Conservation (phyloP, 805 yeast genomes). For the Starmerella bombi region DNA sequence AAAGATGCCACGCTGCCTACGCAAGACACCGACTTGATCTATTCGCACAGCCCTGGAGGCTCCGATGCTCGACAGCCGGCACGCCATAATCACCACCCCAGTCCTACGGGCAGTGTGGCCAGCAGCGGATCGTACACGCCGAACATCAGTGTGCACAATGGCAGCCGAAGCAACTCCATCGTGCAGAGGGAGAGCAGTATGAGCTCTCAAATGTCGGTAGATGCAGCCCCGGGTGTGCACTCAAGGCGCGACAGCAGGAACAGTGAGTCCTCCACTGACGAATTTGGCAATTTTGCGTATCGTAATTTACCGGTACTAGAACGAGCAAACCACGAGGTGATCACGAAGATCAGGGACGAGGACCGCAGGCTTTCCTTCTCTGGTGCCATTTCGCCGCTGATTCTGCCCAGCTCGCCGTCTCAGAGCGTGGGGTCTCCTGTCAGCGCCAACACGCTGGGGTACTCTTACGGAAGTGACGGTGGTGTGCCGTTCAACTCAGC, state of each 20-base stretch:
- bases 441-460: neutral
- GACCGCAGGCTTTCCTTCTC: conserved; percentile 34
- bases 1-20: conserved; percentile 23
- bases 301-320: conserved; percentile 82
- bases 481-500: neutral
- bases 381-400: conserved; percentile 23
- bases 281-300: conserved; percentile 88
- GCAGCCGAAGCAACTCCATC: neutral
- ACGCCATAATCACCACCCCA: too few relatives aligned
- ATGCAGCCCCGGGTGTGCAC: neutral
- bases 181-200: neutral
- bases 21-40: conserved; percentile 13
- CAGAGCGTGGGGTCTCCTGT: conserved; percentile 4
- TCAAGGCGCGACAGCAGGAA: conserved; percentile 9
- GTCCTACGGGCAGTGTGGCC: neutral
- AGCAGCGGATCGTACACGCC: neutral
- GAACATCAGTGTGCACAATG: neutral
- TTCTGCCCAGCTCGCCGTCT: conserved; percentile 21
- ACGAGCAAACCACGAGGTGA: conserved; percentile 85
- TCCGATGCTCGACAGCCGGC: neutral
- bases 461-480: neutral
- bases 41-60: neutral
- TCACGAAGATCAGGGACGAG: conserved; percentile 72
- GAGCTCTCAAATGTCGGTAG: neutral
- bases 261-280: conserved; percentile 14